These are phyloP conservation scores for Podaxis sp. DNA, from an alignment of 768 basidiomycete species.

Conservation along the genomic window DNA sequence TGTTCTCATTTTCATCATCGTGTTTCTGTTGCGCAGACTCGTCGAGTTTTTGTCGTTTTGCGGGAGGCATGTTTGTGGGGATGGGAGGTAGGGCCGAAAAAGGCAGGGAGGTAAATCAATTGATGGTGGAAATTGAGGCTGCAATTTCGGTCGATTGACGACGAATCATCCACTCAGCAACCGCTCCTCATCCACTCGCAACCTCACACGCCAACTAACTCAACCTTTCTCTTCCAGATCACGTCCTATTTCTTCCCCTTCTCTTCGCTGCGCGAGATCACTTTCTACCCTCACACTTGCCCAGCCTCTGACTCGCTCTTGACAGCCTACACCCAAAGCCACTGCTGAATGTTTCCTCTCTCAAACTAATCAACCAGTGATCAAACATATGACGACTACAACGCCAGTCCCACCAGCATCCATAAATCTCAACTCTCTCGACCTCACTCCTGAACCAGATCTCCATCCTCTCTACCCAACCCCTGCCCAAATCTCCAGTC, in stretches of 20 bases:
- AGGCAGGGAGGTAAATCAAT: not conserved
- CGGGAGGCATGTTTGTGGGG: slow-evolving; percentile 41
- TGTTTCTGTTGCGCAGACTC: slow-evolving; percentile 27
- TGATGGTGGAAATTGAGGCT: slow-evolving; percentile 10
- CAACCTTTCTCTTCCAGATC: not conserved
- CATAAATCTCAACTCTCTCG: slow-evolving; percentile 33
- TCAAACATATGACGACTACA: slow-evolving; percentile 13
- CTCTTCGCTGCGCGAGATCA: not conserved
- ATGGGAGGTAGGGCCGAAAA: not conserved
- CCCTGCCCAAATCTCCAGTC: slow-evolving; percentile 54
- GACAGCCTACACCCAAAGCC: not conserved
- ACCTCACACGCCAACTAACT: not conserved
- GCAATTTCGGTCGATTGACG: not conserved
- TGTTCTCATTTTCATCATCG: slow-evolving; percentile 21
- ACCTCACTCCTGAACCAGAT: slow-evolving; percentile 75
- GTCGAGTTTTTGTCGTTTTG: slow-evolving; percentile 50
- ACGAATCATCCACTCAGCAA: slow-evolving; percentile 2
- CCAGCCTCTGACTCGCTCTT: not conserved
- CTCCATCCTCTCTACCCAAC: slow-evolving; percentile 78
- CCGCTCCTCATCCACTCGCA: not conserved
- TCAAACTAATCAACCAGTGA: slow-evolving; percentile 11
- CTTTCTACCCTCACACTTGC: not conserved
- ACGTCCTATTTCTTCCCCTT: not conserved
- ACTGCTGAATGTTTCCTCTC: not conserved
- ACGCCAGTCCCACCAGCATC: slow-evolving; percentile 8